Percentiles rank a stretch among this genome's conserved stretches.
These are phyloP conservation scores for Phanerochaete carnosa DNA, from an alignment of 768 basidiomycete species.

Conservation along the genomic window DNA sequence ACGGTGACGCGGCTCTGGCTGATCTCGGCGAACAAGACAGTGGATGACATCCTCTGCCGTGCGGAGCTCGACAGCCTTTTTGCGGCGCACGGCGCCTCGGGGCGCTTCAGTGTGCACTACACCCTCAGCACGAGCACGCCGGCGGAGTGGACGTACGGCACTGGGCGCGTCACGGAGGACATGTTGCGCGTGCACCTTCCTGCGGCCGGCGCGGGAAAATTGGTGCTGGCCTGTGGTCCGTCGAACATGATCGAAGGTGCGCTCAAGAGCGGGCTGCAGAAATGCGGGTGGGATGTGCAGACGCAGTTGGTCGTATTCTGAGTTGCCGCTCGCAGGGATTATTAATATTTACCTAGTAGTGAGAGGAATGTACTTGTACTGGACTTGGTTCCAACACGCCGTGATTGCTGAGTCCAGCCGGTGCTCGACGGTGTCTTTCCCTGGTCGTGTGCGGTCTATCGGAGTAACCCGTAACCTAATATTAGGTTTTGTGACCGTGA, in stretches of 20 bases:
- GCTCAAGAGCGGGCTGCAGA: slow-evolving; percentile 29
- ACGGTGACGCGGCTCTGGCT: slow-evolving; percentile 41
- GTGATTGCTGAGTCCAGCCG: no score
- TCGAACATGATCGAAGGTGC: slow-evolving; percentile 33
- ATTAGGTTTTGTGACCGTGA: neutral
- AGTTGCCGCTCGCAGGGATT: neutral
- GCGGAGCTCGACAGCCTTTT: slow-evolving; percentile 43
- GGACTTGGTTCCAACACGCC: no score
- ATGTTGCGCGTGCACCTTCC: slow-evolving; percentile 43
- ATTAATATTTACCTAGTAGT: no score
- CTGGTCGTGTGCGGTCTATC: neutral
- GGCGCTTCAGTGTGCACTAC: slow-evolving; percentile 41
- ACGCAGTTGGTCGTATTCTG: slow-evolving; percentile 33
- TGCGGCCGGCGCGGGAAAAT: slow-evolving; percentile 29
- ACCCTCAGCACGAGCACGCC: slow-evolving; percentile 34
- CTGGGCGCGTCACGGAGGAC: slow-evolving; percentile 37
- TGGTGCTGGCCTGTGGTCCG: slow-evolving; percentile 53
- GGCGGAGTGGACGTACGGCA: slow-evolving; percentile 35
- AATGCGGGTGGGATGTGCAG: slow-evolving; percentile 35
- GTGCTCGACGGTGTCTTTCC: no score
- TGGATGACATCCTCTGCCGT: slow-evolving; percentile 49
- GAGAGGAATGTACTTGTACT: no score
- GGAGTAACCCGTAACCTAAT: neutral
- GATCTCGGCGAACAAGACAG: slow-evolving; percentile 44
- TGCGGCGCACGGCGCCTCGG: slow-evolving; percentile 18